Base-by-base conservation (phyloP, 495 filamentous ascomycete species). In the Talaromyces proteolyticus region DNA sequence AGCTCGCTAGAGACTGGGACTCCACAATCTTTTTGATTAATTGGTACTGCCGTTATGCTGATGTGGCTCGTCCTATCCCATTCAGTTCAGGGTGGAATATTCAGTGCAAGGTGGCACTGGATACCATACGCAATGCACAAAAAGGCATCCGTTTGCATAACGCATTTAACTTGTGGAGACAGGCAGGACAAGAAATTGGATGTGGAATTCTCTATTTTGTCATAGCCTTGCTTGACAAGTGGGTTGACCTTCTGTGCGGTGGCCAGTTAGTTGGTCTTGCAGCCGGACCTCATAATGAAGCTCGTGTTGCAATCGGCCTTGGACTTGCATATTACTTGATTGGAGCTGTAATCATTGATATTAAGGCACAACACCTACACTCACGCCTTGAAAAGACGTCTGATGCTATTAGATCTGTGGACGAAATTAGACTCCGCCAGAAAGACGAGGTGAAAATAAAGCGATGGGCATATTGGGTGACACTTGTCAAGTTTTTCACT, bases 11-110 rank as follows among this genome's bases (percentile, higher is more conserved):
- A 5, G 73, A 79, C 44, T 81, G 76, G 68, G 70, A 75, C 29
- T 69, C 78, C 0, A 82, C 78, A n/a, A 64, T 78, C 43, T 81
- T 82, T 40, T 65, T 84, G 14, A 63, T 84, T 24, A 65, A 77
- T 17, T 83, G 79, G 79, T 83, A 83, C 49, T 78, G 74, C 58
- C 61, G 73, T 34, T 68, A 72, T 64, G 75, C 65, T 40, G 70
- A 68, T 60, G 72, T 70, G 5, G 66, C 68, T 14, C 62, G 72
- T 25, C 78, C 80, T 0, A 72, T 79, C 46, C 72, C 77, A 0
- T 84, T 76, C 61, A 81, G 75, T 57, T 77, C 78, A n/a, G 74
- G 73, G 6, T 84, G 80, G 79, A 84, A 82, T 44, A 73, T 81
- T 12, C 74, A 76, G 56, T 69, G 70, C 0, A 78, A 79, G 56